Conservation (phyloP, 164 flowering plant species). For the Umbellularia californica region DNA sequence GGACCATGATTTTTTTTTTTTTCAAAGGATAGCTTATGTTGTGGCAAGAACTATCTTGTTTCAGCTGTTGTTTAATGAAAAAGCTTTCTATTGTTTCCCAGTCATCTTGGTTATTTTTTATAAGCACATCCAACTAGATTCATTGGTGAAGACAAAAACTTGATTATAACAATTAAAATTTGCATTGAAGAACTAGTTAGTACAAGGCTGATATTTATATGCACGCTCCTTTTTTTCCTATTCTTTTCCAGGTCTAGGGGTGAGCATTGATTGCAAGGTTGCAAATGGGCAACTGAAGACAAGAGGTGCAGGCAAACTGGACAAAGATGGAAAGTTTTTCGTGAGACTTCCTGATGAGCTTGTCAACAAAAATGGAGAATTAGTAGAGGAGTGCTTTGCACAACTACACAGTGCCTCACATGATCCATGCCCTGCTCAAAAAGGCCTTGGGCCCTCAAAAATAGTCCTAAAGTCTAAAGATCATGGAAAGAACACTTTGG, state of each 20-base stretch:
- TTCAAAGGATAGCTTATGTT: too few relatives aligned
- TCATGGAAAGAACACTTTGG: conserved; percentile 35
- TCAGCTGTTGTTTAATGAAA: too few relatives aligned
- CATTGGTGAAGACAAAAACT: too few relatives aligned
- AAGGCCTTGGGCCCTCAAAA: conserved; percentile 43
- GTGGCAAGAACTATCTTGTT: too few relatives aligned
- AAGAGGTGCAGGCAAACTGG: conserved; percentile 49
- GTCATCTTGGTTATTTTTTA: too few relatives aligned
- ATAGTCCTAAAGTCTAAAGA: conserved; percentile 30
- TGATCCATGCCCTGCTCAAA: conserved; percentile 51
- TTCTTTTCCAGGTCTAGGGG: conserved; percentile 44
- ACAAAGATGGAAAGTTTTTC: conserved; percentile 54
- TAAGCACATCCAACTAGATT: too few relatives aligned
- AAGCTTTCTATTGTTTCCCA: too few relatives aligned
- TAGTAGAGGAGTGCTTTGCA: conserved; percentile 65
- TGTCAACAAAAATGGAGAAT: conserved; percentile 29
- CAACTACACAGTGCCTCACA: conserved; percentile 58
- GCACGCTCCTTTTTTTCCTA: too few relatives aligned
- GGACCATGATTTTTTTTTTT: too few relatives aligned
- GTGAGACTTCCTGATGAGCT: conserved; percentile 42
- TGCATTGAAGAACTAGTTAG: too few relatives aligned
- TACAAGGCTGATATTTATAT: too few relatives aligned
- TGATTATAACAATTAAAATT: too few relatives aligned
- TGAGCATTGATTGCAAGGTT: conserved; percentile 59
- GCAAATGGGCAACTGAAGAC: conserved; percentile 41